Evolutionary conservation across 495 filamentous ascomycete genomes (phyloP).

Genomic region (Penicillium tannophilum): DNA sequence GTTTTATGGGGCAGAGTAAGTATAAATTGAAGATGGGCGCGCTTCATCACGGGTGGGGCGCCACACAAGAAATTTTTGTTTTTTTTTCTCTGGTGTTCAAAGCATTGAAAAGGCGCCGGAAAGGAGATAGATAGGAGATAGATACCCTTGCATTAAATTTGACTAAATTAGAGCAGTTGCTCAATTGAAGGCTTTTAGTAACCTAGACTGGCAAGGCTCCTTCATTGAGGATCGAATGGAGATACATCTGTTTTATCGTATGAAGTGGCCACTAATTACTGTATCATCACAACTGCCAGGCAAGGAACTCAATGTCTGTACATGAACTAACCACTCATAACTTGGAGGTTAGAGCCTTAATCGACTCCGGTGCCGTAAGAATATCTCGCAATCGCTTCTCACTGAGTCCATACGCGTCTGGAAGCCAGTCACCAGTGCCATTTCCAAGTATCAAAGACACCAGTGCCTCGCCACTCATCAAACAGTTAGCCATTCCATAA

Average conservation of each 20-base stretch:
- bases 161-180: constrained; percentile 7
- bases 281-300: background rate
- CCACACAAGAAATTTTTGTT: background rate
- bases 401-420: constrained; percentile 26
- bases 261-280: background rate
- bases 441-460: constrained; percentile 40
- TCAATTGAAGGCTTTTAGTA: background rate
- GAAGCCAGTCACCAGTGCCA: constrained; percentile 21
- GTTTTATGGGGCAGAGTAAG: background rate
- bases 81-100: background rate
- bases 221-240: too few species aligned
- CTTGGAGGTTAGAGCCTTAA: constrained; percentile 22
- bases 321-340: constrained; percentile 10
- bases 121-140: background rate
- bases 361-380: constrained; percentile 18
- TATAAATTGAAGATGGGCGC: background rate
- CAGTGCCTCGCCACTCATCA: constrained; percentile 66
- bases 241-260: background rate
- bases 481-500: constrained; percentile 81
- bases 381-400: constrained; percentile 23
- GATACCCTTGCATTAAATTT: background rate
- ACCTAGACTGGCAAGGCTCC: background rate
- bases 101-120: constrained; percentile 4
- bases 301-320: background rate
- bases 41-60: constrained; percentile 4